Conservation (phyloP, 179 eudicot genomes). For the Heliamphora pulchella region DNA sequence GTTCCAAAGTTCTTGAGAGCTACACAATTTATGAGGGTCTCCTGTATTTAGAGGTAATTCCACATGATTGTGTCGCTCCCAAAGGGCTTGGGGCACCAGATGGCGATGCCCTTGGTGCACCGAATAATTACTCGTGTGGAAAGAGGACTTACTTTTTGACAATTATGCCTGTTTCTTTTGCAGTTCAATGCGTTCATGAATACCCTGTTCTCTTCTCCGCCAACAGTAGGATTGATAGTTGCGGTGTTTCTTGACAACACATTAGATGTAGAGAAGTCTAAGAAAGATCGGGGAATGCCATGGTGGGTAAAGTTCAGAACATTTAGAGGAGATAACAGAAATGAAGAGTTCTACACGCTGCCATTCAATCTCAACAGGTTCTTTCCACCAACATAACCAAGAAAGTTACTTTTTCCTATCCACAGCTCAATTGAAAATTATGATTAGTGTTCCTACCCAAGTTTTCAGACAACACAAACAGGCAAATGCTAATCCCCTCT, state of each 20-base stretch:
- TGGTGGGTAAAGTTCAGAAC: constrained; percentile 99
- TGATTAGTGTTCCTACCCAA: background rate
- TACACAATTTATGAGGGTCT: too few species aligned
- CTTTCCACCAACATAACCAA: constrained; percentile 76
- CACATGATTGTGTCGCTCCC: too few species aligned
- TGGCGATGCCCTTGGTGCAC: too few species aligned
- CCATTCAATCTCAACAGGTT: constrained; percentile 96
- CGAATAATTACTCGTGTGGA: too few species aligned
- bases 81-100: too few species aligned
- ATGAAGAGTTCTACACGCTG: constrained; percentile 92
- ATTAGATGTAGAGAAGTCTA: constrained; percentile 79
- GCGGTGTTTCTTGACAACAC: constrained; percentile 94
- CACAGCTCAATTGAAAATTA: background rate
- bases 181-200: constrained; percentile 95
- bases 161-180: constrained; percentile 16
- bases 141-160: background rate
- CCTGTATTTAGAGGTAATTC: too few species aligned
- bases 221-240: constrained; percentile 76
- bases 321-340: constrained; percentile 84
- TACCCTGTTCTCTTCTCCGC: constrained; percentile 74
- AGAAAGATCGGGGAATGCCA: constrained; percentile 96
- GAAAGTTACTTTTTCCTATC: constrained; percentile 4
- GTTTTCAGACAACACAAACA: background rate
- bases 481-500: background rate
- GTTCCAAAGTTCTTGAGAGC: too few species aligned